A percentile compares a stretch with the other conserved stretches of the same genome.
Conservation (phyloP, 1,284 basidiomycete genomes). For the Ustilago esculenta region DNA sequence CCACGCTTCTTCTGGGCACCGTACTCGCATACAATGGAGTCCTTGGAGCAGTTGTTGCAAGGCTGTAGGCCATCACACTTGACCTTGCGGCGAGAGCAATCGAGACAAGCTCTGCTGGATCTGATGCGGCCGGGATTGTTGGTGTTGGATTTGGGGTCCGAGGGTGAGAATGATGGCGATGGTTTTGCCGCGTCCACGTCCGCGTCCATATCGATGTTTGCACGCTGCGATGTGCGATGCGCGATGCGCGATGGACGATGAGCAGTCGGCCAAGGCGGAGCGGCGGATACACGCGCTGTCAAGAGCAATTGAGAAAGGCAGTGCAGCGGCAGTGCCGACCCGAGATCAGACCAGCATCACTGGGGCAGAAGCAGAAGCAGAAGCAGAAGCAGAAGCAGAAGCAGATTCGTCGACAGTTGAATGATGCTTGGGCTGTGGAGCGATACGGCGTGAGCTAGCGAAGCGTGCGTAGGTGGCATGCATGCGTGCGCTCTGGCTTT, state of each 20-base stretch:
- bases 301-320: too few species aligned
- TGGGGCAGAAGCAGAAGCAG: too few species aligned
- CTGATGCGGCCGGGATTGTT: conserved; percentile 25
- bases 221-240: too few species aligned
- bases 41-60: conserved; percentile 40
- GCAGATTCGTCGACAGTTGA: too few species aligned
- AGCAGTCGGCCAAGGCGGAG: not conserved
- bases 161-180: conserved; percentile 4
- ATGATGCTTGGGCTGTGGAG: too few species aligned
- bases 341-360: not conserved
- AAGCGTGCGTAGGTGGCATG: too few species aligned
- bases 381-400: too few species aligned
- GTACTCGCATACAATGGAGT: conserved; percentile 28
- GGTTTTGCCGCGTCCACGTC: conserved; percentile 4
- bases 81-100: conserved; percentile 48
- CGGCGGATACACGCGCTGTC: not conserved
- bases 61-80: conserved; percentile 46
- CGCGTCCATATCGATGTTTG: too few species aligned
- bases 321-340: conserved; percentile 4
- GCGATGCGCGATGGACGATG: too few species aligned
- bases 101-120: conserved; percentile 40
- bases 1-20: conserved; percentile 45
- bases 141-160: conserved; percentile 3
- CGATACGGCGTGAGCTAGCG: too few species aligned
- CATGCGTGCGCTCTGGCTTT: too few species aligned